A percentile compares a stretch with the other conserved stretches of the same genome.
These are phyloP conservation scores for Conidiobolus incongruus DNA, from an alignment of 371 early-diverging fungal genomes.

Conservation along the genomic window DNA sequence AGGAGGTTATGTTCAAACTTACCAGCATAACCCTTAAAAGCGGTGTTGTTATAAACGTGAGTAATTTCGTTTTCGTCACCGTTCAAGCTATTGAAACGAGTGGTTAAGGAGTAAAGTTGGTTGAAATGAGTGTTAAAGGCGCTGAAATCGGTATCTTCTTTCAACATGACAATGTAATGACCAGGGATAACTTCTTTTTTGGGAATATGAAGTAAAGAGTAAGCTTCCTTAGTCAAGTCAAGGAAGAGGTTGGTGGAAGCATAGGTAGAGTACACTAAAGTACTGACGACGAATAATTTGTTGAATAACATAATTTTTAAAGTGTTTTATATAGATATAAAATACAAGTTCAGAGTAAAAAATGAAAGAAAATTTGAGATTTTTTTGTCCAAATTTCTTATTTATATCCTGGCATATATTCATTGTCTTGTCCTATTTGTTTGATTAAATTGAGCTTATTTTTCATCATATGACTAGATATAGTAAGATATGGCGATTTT, in stretches of 20 bases:
- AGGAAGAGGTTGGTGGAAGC: background rate
- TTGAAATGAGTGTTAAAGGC: slow-evolving; percentile 7
- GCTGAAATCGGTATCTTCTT: slow-evolving; percentile 4
- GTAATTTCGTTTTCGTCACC: slow-evolving; percentile 15
- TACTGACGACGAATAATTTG: background rate
- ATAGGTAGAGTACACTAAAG: background rate
- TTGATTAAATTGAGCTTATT: too few relatives aligned
- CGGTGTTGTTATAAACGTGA: slow-evolving; percentile 47
- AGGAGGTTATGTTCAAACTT: slow-evolving; percentile 37
- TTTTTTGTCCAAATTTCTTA: too few relatives aligned
- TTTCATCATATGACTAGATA: too few relatives aligned
- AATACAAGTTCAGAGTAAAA: background rate
- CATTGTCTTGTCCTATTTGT: too few relatives aligned
- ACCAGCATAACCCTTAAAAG: slow-evolving; percentile 66
- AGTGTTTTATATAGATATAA: background rate
- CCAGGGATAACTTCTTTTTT: slow-evolving; percentile 13
- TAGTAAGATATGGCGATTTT: too few relatives aligned
- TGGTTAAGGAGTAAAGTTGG: slow-evolving; percentile 4
- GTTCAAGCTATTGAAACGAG: background rate
- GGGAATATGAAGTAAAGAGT: background rate
- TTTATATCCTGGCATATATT: too few relatives aligned
- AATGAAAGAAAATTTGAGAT: too few relatives aligned
- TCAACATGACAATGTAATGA: slow-evolving; percentile 16
- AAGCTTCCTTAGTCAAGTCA: background rate
- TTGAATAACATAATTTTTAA: too few relatives aligned